Conservation (phyloP, 805 yeast species). For the Ogataea salicorniae region DNA sequence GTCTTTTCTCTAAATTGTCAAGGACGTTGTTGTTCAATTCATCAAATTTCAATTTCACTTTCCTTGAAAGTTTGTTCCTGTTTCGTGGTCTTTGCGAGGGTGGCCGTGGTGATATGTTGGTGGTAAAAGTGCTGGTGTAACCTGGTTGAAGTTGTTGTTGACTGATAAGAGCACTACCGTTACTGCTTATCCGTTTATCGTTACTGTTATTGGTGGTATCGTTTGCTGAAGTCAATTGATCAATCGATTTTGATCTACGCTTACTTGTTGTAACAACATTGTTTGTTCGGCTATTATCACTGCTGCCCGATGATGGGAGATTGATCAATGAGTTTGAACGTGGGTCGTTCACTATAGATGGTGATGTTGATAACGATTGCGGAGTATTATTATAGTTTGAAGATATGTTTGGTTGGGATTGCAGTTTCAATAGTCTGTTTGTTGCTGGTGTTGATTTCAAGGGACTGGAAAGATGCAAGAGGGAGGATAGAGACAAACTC, state of each 20-base stretch:
- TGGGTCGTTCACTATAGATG: not conserved
- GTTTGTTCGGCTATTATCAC: not conserved
- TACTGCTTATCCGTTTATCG: too few species aligned
- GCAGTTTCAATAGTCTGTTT: not conserved
- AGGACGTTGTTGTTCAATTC: slow-evolving; percentile 24
- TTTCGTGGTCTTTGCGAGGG: not conserved
- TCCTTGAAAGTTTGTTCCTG: slow-evolving; percentile 14
- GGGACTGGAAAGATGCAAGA: not conserved
- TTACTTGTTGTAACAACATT: not conserved
- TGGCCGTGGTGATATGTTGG: not conserved
- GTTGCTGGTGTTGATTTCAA: not conserved
- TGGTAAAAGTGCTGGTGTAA: not conserved
- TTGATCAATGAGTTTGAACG: not conserved
- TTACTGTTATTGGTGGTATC: not conserved
- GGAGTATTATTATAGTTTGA: not conserved
- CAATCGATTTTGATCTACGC: not conserved
- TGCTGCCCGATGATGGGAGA: slow-evolving; percentile 1
- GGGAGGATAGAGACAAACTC: not conserved
- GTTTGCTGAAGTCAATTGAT: not conserved
- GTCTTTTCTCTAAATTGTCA: slow-evolving; percentile 18
- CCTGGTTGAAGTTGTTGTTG: not conserved
- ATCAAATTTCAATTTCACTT: slow-evolving; percentile 26
- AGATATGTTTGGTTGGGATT: too few species aligned
- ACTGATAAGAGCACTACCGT: too few species aligned
- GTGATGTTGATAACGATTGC: not conserved